These are phyloP conservation scores for Fraxinus ornus DNA, from an alignment of 305 asterid genomes.

Conservation along the genomic window DNA sequence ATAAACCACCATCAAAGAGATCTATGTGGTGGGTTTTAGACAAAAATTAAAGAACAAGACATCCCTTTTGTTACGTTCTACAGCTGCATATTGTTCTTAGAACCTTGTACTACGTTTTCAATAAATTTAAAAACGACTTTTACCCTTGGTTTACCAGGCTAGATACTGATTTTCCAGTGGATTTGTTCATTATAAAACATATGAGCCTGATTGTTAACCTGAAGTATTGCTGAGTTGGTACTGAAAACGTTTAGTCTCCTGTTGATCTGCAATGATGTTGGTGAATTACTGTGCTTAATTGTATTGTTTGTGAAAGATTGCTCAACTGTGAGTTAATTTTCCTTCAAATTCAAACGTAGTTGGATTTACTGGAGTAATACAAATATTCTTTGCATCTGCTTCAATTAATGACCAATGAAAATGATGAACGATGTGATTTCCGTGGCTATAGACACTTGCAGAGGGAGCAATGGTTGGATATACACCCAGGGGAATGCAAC, in stretches of 20 bases:
- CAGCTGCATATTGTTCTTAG: neutral
- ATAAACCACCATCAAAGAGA: neutral
- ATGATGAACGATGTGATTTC: constrained; percentile 22
- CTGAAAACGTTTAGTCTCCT: neutral
- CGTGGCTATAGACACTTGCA: constrained; percentile 57
- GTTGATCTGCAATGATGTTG: neutral
- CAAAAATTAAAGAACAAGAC: neutral
- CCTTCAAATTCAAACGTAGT: neutral
- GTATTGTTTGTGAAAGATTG: neutral
- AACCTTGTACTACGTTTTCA: neutral
- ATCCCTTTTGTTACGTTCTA: neutral
- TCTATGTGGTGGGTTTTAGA: neutral
- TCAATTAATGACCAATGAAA: constrained; percentile 4
- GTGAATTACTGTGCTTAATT: neutral
- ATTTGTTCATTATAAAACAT: neutral
- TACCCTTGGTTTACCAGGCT: neutral
- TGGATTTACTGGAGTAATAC: neutral
- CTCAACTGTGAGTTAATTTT: neutral
- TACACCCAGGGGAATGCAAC: constrained; percentile 83
- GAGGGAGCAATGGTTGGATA: constrained; percentile 91
- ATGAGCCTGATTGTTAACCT: neutral
- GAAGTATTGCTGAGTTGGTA: neutral
- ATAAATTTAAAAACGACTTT: neutral
- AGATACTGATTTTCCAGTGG: neutral
- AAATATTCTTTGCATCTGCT: neutral